phyloP scores from a whole-genome alignment of 2,329 filamentous ascomycete genomes.

The Ophiostoma sp. region DNA sequence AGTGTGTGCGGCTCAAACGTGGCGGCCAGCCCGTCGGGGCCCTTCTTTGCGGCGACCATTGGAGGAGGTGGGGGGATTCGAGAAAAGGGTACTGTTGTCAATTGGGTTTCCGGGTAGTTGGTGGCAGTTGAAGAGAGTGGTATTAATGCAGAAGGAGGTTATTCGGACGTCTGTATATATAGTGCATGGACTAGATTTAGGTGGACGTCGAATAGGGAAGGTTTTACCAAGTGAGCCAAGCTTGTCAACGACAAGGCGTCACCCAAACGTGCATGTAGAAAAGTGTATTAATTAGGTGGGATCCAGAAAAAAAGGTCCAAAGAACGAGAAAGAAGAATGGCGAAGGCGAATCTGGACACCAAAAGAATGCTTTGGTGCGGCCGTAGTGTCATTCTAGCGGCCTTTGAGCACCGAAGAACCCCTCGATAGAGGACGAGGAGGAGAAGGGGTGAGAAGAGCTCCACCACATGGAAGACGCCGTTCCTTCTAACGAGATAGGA shows the following conservation, averaged over 20 bases:
- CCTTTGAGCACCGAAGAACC: not conserved
- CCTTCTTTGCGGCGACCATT: not conserved
- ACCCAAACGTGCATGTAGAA: not conserved
- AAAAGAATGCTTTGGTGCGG: not conserved
- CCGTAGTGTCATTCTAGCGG: not conserved
- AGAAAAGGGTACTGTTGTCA: not conserved
- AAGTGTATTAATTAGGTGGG: not conserved
- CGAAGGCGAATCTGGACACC: not conserved
- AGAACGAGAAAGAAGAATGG: not conserved
- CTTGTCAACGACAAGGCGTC: not conserved
- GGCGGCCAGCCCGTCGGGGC: slow-evolving; percentile 30
- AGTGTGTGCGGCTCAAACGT: slow-evolving; percentile 42
- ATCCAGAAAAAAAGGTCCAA: not conserved
- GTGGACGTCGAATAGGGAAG: not conserved
- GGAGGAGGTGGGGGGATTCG: not conserved
- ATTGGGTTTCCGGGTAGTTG: not conserved
- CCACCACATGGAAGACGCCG: not conserved
- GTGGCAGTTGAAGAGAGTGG: not conserved
- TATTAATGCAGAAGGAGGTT: not conserved
- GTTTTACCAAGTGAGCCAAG: not conserved
- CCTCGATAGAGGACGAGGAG: not conserved
- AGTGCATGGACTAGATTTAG: not conserved
- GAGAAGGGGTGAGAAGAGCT: not conserved
- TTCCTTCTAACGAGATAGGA: too few relatives aligned
- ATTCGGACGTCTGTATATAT: not conserved